Evolutionary conservation across 148 eudicot genomes (phyloP).

Genomic region (Nepenthes gracilis): DNA sequence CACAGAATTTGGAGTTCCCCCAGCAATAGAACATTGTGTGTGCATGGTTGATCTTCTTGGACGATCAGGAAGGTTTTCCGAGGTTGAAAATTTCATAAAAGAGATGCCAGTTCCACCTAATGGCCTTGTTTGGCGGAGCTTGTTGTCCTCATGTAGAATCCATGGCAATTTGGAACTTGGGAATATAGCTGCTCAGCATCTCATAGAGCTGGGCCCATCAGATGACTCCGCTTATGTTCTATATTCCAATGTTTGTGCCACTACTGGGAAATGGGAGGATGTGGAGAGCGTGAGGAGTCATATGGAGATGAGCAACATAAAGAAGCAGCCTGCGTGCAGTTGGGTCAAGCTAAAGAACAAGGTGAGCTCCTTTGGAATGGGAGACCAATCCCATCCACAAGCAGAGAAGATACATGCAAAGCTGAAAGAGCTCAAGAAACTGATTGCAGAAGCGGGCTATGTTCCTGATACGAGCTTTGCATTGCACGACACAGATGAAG

Average conservation of each 20-base stretch:
- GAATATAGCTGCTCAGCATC: slow-evolving; percentile 44
- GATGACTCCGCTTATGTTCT: slow-evolving; percentile 85
- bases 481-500: too few relatives aligned
- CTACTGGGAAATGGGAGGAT: slow-evolving; percentile 57
- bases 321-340: slow-evolving; percentile 67
- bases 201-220: slow-evolving; percentile 44
- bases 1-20: slow-evolving; percentile 43
- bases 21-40: slow-evolving; percentile 69
- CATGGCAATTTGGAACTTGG: slow-evolving; percentile 61
- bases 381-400: slow-evolving; percentile 14
- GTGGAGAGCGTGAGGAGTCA: slow-evolving; percentile 47
- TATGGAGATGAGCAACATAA: slow-evolving; percentile 43
- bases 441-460: too few relatives aligned
- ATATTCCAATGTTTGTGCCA: slow-evolving; percentile 69
- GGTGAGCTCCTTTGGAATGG: slow-evolving; percentile 46
- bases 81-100: slow-evolving; percentile 43
- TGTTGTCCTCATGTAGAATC: slow-evolving; percentile 56
- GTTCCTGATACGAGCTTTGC: too few relatives aligned
- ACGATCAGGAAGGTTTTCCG: slow-evolving; percentile 54
- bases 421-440: slow-evolving; percentile 27
- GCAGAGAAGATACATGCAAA: neutral
- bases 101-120: slow-evolving; percentile 67
- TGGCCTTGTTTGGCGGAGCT: slow-evolving; percentile 59
- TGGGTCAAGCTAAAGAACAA: slow-evolving; percentile 49
- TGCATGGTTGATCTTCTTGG: slow-evolving; percentile 74